Base-by-base conservation (phyloP, 805 yeast species). In the Candida multigemmis region DNA sequence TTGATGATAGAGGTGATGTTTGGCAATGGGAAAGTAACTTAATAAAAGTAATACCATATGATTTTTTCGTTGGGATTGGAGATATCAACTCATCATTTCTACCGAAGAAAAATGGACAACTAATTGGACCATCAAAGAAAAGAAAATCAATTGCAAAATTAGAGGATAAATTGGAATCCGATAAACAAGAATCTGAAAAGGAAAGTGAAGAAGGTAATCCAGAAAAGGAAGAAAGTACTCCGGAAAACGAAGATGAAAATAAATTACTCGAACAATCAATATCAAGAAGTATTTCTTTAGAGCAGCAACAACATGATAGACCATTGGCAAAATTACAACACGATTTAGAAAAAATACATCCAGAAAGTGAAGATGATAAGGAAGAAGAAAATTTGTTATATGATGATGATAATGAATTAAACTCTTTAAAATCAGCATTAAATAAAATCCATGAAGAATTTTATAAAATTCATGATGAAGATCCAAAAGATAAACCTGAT, bases 1-100 rank as follows among this genome's bases (percentile, higher is more conserved):
- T 91, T 33, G 98, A 91, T 52, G 98, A 91, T 51, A 71, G 98
- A 48, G 98, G 96, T 3, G 98, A 91, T 51, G 98, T 91, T 12
- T 91, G 98, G 98, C 83, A 82, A 45, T 91, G 98, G 98, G 82
- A 85, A 39, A 76, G 80, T 8, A 87, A 91, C 47, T 59, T 91
- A 41, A 74, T 91, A 32, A 84, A 89, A 53, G 97, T 89, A 4
- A 80, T 86, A 2, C 98, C 98, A 0, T 91, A 85, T 50, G 94
- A 84, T 48, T 91, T 91, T 43, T 91, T 91, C 44, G 94, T 87
- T 19, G 97, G 97, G 7, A 85, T 89, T 31, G 98, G 98, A 16
- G 98, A 91, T 58, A 91, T 91, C 45, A 91, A 91, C 45, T 84
- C 95, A 12, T 78, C 85, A 38, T 86, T 86, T 46, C 58, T 91